These are phyloP conservation scores for Nemania sp. DNA, from an alignment of 2,329 filamentous ascomycete species.

Conservation along the genomic window DNA sequence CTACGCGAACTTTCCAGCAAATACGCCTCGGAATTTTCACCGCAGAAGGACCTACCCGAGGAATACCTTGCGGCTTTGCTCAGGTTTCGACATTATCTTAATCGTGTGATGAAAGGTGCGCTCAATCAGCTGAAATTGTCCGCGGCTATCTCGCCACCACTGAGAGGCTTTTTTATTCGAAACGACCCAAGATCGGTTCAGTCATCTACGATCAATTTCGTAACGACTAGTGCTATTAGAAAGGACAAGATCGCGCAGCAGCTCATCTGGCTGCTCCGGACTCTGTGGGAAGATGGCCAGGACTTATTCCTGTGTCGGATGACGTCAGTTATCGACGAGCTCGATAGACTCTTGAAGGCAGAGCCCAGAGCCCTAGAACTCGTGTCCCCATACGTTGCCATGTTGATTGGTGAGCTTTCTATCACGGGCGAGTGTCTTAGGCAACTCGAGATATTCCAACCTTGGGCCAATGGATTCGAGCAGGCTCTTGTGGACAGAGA, in stretches of 20 bases:
- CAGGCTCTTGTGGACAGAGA: conserved; percentile 30
- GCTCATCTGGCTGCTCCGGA: conserved; percentile 45
- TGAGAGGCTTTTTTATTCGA: conserved; percentile 44
- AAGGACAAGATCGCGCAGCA: conserved; percentile 31
- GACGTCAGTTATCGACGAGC: conserved; percentile 50
- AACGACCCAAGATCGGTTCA: conserved; percentile 30
- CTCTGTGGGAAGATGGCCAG: conserved; percentile 44
- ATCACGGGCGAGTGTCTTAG: conserved; percentile 50
- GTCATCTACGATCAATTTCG: conserved; percentile 32
- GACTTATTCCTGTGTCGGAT: conserved; percentile 42
- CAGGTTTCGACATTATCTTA: conserved; percentile 45
- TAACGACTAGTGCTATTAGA: conserved; percentile 24
- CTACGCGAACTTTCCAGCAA: conserved; percentile 41
- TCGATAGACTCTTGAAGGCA: conserved; percentile 49
- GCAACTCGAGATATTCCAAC: conserved; percentile 53
- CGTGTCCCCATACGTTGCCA: conserved; percentile 45
- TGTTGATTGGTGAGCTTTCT: conserved; percentile 49
- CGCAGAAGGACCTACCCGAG: conserved; percentile 43
- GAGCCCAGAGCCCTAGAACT: conserved; percentile 44
- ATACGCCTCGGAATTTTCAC: conserved; percentile 41
- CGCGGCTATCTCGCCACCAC: conserved; percentile 47
- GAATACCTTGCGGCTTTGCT: conserved; percentile 47
- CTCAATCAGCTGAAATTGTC: conserved; percentile 36
- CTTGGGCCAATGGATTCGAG: conserved; percentile 52
- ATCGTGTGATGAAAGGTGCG: conserved; percentile 40